Evolutionary conservation across 192 early-diverging fungal genomes (phyloP).

Genomic region (Allomyces macrogynus): DNA sequence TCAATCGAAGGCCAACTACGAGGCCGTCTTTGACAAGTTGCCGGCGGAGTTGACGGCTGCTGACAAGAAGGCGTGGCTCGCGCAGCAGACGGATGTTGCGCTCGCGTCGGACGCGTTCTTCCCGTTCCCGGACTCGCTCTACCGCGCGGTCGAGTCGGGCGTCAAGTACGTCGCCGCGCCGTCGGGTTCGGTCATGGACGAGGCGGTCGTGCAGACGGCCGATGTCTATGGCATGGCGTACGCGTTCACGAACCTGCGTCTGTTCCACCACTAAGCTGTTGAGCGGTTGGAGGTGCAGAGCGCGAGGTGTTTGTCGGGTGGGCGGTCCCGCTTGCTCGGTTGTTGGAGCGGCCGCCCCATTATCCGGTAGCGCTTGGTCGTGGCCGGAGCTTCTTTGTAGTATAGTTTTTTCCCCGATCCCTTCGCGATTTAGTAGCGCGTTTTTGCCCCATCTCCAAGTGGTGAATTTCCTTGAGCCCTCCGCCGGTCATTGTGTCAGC

Average conservation of each 20-base stretch:
- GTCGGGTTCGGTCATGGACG: constrained; percentile 75
- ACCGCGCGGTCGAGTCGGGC: constrained; percentile 63
- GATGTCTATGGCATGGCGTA: constrained; percentile 64
- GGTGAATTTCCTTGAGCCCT: too few species aligned
- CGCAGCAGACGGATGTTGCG: constrained; percentile 46
- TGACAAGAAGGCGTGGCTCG: constrained; percentile 60
- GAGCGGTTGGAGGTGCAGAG: too few species aligned
- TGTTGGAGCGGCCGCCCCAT: too few species aligned
- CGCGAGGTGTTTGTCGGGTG: too few species aligned
- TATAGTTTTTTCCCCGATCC: too few species aligned
- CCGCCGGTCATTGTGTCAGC: too few species aligned
- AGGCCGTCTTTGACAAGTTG: constrained; percentile 56
- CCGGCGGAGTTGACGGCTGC: constrained; percentile 55
- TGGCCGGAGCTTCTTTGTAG: too few species aligned
- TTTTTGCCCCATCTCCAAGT: too few species aligned
- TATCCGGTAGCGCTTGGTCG: too few species aligned
- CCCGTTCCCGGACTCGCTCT: constrained; percentile 93
- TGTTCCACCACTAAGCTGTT: constrained; percentile 79
- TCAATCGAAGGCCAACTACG: constrained; percentile 11
- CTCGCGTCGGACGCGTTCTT: constrained; percentile 97
- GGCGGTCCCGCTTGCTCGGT: too few species aligned
- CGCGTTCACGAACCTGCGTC: constrained; percentile 68
- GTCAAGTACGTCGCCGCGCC: constrained; percentile 79
- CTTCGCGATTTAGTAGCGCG: too few species aligned
- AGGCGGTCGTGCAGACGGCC: constrained; percentile 57